Base-by-base conservation (phyloP, 768 basidiomycete genomes). In the Panellus pusillus region DNA sequence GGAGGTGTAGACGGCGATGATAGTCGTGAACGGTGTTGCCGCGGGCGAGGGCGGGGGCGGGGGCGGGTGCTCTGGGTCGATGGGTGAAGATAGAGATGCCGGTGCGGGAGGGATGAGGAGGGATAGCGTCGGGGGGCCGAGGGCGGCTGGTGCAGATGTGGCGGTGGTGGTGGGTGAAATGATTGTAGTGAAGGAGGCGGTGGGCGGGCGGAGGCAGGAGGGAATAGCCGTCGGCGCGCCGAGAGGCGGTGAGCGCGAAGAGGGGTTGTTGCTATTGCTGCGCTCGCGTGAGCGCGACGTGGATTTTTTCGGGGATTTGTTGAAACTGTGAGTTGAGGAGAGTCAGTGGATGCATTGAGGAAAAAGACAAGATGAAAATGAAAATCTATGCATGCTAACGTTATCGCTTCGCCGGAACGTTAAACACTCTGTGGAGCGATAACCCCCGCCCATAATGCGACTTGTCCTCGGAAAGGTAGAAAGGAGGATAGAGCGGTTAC, bases 61-160 rank as follows among this genome's bases (percentile, higher is more conserved):
- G 19, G 19, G 68, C 63, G 18, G 72, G 70, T 14, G 69, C 61
- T 9, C 39, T 9, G 3, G 32, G 9, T 35, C 32, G 32, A 8
- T 78, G 74, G 47, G 83, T 72, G 6, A 86, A 6, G 24, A 24
- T 24, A 24, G 24, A 66, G 67, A 54, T 54, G 62, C 47, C 78
- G 19, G 85, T 75, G 63, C 84, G 6, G 87, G 72, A 1, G 77
- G 73, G 6, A 82, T 73, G 6, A 76, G 74, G 37, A 62, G 43
- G 13, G 32, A 35, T 9, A 35, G 44, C 31, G 9, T 29, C 20
- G 47, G 31, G 44, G n/a, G 32, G 14, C 11, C 14, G 32, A 8
- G 32, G 3, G 55, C 49, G 15, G 39, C n/a, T 24, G 52, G 31
- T 39, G 64, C n/a, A n/a, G n/a, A n/a, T 68, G n/a, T 65, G 51